phyloP scores from a whole-genome alignment of 1,284 basidiomycete genomes.

The Microbotryum lychnidis-dioicae region DNA sequence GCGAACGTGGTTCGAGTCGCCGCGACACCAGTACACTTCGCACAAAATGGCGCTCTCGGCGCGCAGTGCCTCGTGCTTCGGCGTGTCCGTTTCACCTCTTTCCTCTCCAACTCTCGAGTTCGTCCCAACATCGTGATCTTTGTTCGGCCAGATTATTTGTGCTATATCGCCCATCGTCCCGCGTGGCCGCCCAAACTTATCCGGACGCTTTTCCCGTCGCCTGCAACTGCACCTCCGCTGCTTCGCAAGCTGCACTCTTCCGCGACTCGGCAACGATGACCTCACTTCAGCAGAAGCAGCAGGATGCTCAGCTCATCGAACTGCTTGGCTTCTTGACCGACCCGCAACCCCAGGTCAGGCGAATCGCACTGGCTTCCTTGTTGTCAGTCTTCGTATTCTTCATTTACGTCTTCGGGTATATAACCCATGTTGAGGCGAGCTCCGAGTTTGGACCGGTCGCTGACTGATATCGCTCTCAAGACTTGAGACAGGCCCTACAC shows the following conservation, averaged over 20 bases:
- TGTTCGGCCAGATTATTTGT: no score
- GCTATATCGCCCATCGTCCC: not conserved
- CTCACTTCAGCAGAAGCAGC: not conserved
- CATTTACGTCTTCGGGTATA: not conserved
- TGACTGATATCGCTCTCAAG: not conserved
- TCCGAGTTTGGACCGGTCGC: not conserved
- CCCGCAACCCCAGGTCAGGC: constrained; percentile 21
- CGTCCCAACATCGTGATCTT: no score
- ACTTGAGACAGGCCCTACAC: constrained; percentile 24
- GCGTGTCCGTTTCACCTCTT: no score
- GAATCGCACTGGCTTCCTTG: constrained; percentile 27
- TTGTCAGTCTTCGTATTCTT: constrained; percentile 11
- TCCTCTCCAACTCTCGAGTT: no score
- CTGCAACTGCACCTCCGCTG: no score
- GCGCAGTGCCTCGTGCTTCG: no score
- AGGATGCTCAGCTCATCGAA: constrained; percentile 22
- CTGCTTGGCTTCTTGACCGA: constrained; percentile 26
- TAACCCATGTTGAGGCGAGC: not conserved
- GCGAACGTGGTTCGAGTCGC: no score
- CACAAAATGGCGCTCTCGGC: no score
- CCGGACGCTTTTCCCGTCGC: not conserved
- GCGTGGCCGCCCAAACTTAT: not conserved
- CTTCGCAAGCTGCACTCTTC: no score
- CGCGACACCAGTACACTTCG: no score
- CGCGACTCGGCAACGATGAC: not conserved